These are phyloP conservation scores for Wickerhamiella shivajii DNA, from an alignment of 805 yeast genomes.

Conservation along the genomic window DNA sequence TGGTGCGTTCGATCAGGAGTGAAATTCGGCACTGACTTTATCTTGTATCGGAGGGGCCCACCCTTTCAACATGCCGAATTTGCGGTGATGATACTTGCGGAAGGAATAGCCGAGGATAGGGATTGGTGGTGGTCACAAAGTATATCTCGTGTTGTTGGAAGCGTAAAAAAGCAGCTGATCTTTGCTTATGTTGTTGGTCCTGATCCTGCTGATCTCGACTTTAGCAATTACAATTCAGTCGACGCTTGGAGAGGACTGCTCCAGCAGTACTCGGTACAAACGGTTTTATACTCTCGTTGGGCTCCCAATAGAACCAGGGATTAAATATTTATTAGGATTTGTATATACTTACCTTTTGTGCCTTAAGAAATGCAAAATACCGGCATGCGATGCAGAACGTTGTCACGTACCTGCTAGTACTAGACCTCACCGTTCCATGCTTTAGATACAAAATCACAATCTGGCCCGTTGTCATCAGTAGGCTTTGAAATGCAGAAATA, in stretches of 20 bases:
- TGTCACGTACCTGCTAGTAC: conserved; percentile 4
- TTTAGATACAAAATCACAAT: conserved; percentile 72
- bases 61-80: conserved; percentile 91
- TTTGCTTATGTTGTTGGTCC: conserved; percentile 53
- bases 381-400: too few relatives aligned
- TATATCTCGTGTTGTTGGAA: conserved; percentile 65
- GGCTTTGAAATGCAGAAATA: conserved; percentile 79
- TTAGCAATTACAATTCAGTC: conserved; percentile 16
- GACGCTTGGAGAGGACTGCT: conserved; percentile 26
- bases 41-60: conserved; percentile 82
- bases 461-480: conserved; percentile 37
- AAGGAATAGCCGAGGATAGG: conserved; percentile 22
- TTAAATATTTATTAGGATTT: conserved; percentile 20
- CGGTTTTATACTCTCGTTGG: conserved; percentile 68
- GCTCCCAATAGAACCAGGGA: conserved; percentile 73
- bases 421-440: conserved; percentile 48
- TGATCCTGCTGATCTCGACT: conserved; percentile 15
- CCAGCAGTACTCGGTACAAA: conserved; percentile 38
- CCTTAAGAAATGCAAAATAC: background rate
- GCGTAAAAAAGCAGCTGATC: conserved; percentile 68
- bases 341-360: background rate
- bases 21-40: conserved; percentile 78
- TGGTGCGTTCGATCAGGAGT: conserved; percentile 92
- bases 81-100: conserved; percentile 41
- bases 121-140: conserved; percentile 53